phyloP scores from a whole-genome alignment of 139 green algal species.

The Tetratostichococcus sp. region DNA sequence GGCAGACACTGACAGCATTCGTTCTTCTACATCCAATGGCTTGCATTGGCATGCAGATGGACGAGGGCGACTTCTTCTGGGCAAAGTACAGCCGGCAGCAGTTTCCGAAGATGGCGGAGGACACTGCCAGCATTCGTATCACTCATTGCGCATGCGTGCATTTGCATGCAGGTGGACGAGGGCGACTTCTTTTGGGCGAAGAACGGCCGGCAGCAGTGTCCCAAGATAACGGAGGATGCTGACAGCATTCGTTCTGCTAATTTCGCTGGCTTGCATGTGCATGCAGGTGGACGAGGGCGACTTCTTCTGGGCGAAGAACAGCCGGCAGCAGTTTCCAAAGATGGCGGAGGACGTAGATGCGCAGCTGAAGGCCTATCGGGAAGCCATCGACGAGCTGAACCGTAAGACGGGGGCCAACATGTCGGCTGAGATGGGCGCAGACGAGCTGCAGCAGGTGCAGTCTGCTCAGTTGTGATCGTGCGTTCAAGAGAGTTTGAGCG shows the following conservation, averaged over 20 bases:
- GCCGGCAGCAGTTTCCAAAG: conserved; percentile 67
- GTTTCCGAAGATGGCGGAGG: conserved; percentile 73
- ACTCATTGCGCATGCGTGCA: too few relatives aligned
- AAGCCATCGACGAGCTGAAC: conserved; percentile 90
- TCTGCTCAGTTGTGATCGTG: too few relatives aligned
- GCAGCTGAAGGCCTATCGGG: conserved; percentile 81
- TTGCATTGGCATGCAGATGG: too few relatives aligned
- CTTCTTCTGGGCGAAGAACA: conserved; percentile 81
- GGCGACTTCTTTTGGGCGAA: conserved; percentile 76
- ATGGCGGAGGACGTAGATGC: conserved; percentile 76
- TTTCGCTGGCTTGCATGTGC: too few relatives aligned
- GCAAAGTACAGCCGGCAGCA: conserved; percentile 48
- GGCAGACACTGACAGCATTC: too few relatives aligned
- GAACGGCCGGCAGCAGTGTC: conserved; percentile 62
- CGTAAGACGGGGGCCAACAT: conserved; percentile 50
- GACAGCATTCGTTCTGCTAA: too few relatives aligned
- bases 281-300: conserved; percentile 46
- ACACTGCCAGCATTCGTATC: too few relatives aligned
- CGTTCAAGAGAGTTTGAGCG: too few relatives aligned
- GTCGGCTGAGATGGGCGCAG: conserved; percentile 30
- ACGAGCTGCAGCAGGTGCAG: conserved; percentile 7
- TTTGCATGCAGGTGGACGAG: conserved; percentile 17
- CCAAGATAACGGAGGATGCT: conserved; percentile 65
- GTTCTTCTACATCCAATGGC: too few relatives aligned
- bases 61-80: conserved; percentile 76